These are phyloP conservation scores for Gamarada debralockiae DNA, from an alignment of 495 filamentous ascomycete species.

Conservation along the genomic window DNA sequence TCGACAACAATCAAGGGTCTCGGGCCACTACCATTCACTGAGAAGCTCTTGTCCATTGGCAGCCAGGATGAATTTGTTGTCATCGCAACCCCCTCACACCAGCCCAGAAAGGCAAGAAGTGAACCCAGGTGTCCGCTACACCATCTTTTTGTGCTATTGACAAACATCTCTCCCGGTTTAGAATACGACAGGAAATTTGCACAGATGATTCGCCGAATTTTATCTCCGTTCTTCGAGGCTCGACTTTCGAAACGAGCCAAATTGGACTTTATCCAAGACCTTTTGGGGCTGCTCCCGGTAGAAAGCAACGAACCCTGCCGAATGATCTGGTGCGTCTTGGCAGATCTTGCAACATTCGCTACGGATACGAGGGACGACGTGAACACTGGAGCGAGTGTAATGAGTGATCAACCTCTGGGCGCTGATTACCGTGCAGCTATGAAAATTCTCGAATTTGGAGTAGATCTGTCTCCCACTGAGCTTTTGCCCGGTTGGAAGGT, in stretches of 20 bases:
- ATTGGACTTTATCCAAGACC: conserved; percentile 19
- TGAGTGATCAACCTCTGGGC: conserved; percentile 29
- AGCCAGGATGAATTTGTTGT: conserved; percentile 24
- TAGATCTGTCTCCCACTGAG: conserved; percentile 10
- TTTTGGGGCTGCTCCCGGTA: conserved; percentile 14
- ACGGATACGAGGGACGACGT: conserved; percentile 22
- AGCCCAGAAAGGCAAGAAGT: conserved; percentile 14
- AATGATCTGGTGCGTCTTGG: conserved; percentile 37
- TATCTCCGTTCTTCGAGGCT: conserved; percentile 19
- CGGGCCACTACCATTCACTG: conserved; percentile 73
- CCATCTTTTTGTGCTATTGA: conserved; percentile 18
- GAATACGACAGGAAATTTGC: conserved; percentile 19
- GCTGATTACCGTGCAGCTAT: conserved; percentile 67
- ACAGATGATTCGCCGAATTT: conserved; percentile 12
- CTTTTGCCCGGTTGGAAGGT: conserved; percentile 51
- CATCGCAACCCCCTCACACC: conserved; percentile 26
- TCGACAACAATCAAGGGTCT: conserved; percentile 58
- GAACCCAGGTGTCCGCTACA: conserved; percentile 18
- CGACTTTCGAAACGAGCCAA: conserved; percentile 11
- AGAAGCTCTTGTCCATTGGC: conserved; percentile 58
- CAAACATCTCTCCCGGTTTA: conserved; percentile 11
- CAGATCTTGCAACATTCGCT: conserved; percentile 30
- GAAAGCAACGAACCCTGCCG: conserved; percentile 25
- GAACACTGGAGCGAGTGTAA: conserved; percentile 3
- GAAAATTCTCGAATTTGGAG: conserved; percentile 61